Percentiles rank a stretch among this genome's conserved stretches.
phyloP scores from a whole-genome alignment of 192 early-diverging fungal genomes.

The Linnemannia exigua region DNA sequence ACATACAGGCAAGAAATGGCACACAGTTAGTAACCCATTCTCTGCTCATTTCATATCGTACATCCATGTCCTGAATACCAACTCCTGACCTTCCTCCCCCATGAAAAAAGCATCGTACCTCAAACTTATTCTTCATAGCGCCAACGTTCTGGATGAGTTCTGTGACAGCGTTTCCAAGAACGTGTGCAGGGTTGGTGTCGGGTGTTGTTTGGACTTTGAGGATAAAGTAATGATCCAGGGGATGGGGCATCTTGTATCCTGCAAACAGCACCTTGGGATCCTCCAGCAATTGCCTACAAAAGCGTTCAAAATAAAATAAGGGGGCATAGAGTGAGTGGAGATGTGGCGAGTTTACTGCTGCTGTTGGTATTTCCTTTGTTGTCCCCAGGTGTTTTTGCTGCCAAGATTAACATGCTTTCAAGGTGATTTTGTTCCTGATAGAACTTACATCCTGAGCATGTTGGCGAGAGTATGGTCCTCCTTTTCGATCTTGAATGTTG shows the following conservation, averaged over 20 bases:
- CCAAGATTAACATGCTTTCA: too few species aligned
- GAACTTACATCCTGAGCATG: slow-evolving; percentile 87
- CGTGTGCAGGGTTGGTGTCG: slow-evolving; percentile 87
- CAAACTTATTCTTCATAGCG: slow-evolving; percentile 87
- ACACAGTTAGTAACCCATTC: background rate
- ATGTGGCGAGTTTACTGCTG: background rate
- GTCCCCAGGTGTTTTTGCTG: background rate
- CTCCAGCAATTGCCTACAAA: slow-evolving; percentile 83
- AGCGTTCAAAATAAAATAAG: too few species aligned
- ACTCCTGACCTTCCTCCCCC: too few species aligned
- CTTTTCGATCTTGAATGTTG: slow-evolving; percentile 90
- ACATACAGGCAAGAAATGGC: background rate
- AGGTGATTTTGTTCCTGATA: too few species aligned
- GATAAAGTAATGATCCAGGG: slow-evolving; percentile 92
- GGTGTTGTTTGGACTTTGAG: slow-evolving; percentile 94
- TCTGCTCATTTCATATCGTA: too few species aligned
- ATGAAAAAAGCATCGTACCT: slow-evolving; percentile 54
- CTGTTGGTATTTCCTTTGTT: background rate
- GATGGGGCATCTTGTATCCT: slow-evolving; percentile 97
- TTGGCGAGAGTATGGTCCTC: slow-evolving; percentile 99
- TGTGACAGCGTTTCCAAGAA: slow-evolving; percentile 82
- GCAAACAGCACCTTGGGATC: slow-evolving; percentile 96
- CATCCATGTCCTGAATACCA: background rate
- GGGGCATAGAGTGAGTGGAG: background rate
- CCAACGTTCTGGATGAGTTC: slow-evolving; percentile 83